These are phyloP conservation scores for Astraeus odoratus DNA, from an alignment of 768 basidiomycete genomes.

Conservation along the genomic window DNA sequence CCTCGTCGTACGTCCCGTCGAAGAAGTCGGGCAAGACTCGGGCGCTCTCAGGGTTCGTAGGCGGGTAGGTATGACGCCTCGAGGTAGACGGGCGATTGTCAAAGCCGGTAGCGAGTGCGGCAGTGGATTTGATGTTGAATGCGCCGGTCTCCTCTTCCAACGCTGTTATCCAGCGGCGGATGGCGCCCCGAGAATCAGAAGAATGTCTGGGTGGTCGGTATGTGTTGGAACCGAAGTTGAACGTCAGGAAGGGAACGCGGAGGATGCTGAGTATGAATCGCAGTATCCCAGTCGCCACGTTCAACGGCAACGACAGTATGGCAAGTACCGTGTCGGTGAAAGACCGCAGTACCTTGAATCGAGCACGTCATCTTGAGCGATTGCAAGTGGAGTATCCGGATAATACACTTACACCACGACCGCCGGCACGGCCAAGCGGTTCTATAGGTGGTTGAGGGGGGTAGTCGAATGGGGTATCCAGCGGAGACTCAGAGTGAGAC, in stretches of 20 bases:
- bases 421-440: background rate
- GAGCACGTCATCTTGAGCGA: background rate
- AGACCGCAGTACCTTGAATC: conserved; percentile 2
- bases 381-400: background rate
- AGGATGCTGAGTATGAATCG: conserved; percentile 62
- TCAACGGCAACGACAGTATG: conserved; percentile 53
- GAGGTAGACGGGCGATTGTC: conserved; percentile 41
- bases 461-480: background rate
- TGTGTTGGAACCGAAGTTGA: conserved; percentile 44
- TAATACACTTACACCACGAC: background rate
- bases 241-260: conserved; percentile 58
- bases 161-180: conserved; percentile 71
- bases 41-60: conserved; percentile 27
- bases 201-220: conserved; percentile 34
- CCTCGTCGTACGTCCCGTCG: conserved; percentile 75
- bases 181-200: conserved; percentile 42
- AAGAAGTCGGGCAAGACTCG: conserved; percentile 76
- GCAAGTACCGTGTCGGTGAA: conserved; percentile 16
- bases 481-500: background rate
- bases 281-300: conserved; percentile 51
- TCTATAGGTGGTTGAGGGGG: background rate
- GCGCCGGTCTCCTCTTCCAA: conserved; percentile 86
- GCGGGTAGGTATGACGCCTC: conserved; percentile 23
- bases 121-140: conserved; percentile 40
- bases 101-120: conserved; percentile 31